Base-by-base conservation (phyloP, 768 basidiomycete genomes). In the Hydnum rufescens region DNA sequence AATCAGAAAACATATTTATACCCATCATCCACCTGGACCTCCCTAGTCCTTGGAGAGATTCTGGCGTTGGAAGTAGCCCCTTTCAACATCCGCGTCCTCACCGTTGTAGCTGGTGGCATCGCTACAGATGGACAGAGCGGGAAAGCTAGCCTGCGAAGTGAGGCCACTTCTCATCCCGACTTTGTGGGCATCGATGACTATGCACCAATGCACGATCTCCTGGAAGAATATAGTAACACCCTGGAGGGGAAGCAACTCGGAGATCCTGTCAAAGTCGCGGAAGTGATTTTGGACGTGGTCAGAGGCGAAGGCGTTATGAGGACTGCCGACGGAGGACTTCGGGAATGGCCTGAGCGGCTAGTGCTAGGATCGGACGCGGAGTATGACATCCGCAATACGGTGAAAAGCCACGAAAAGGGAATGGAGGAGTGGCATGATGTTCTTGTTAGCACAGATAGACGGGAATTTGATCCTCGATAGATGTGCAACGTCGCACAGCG, bases 61-160 rank as follows among this genome's bases (percentile, higher is more conserved):
- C 25, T 47, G 26, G 44, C 44, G 8, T 8, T 8, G 8, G 44
- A 47, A 26, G 44, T 47, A 13, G 44, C 44, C 26, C 44, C 8
- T 13, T 47, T 47, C 26, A 47, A 47, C 25, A 47, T 47, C 44
- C 44, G 44, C 25, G 44, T 47, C 44, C 44, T 47, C 25, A 47
- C 44, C 26, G 13, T 26, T 8, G 26, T 47, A 8, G 13, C 44
- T 8, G 44, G 44, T 8, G 44, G 44, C 13, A 13, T 47, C 44
- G 13, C 13, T 25, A 47, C 44, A 13, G 25, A 26, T 16, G 44
- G 44, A 26, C 8, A 16, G 8, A 25, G 8, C 8, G 44, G 44
- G 13, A 47, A 47, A n/a, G n/a, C n/a, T n/a, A n/a, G n/a, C n/a
- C n/a, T n/a, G n/a, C n/a, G n/a, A n/a, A n/a, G n/a, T 19, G 8